A percentile compares a stretch with the other conserved stretches of the same genome.
phyloP scores from a whole-genome alignment of 306 rosid species.

The Oemleria cerasiformis region DNA sequence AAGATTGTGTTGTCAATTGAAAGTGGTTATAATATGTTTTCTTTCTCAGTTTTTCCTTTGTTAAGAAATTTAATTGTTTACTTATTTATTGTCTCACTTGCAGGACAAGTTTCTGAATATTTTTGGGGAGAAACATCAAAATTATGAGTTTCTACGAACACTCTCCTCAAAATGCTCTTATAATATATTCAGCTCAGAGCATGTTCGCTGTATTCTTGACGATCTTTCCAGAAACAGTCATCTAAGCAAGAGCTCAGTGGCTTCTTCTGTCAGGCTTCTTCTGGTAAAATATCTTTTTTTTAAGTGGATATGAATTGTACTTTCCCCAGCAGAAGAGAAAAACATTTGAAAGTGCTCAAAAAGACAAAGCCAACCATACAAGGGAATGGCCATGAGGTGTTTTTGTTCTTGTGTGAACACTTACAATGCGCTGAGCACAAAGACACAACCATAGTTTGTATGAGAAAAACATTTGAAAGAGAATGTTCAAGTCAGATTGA shows the following conservation, averaged over 20 bases:
- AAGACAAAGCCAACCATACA: neutral
- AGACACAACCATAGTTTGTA: neutral
- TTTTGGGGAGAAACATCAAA: constrained; percentile 52
- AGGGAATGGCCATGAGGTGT: neutral
- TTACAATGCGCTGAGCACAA: neutral
- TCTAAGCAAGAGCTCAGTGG: constrained; percentile 47
- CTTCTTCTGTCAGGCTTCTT: constrained; percentile 64
- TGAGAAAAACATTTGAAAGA: neutral
- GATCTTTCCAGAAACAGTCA: constrained; percentile 37
- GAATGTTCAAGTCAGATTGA: neutral
- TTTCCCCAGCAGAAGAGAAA: neutral
- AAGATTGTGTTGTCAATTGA: neutral
- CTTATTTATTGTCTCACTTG: constrained; percentile 14
- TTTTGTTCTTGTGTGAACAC: neutral
- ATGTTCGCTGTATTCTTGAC: constrained; percentile 51
- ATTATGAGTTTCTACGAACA: constrained; percentile 57
- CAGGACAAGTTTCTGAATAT: constrained; percentile 67
- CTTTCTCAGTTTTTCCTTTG: neutral
- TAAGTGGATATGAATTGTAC: constrained; percentile 17
- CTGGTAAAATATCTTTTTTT: constrained; percentile 50
- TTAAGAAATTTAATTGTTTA: neutral
- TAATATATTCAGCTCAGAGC: constrained; percentile 74
- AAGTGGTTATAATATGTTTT: neutral
- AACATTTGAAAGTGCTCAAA: neutral
- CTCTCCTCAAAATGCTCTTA: constrained; percentile 78